Base-by-base conservation (phyloP, 257 asterid species). In the Solanum chilense region DNA sequence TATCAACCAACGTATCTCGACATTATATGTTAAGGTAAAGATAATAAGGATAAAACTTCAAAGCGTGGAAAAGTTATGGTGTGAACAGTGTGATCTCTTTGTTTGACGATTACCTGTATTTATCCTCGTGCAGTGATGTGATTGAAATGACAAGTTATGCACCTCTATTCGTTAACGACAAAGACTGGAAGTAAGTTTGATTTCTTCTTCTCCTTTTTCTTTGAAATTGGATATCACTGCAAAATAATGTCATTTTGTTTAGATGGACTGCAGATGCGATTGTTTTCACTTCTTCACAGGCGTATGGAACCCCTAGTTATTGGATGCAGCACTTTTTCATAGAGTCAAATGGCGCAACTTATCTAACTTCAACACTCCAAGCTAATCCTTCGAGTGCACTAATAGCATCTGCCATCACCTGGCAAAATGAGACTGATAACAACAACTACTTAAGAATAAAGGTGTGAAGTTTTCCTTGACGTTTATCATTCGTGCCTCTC, bases 61-160 rank as follows among this genome's bases (percentile, higher is more conserved):
- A 69, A 69, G 42, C 6, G 5, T 69, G 75, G 75, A 14, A 27
- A 68, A 7, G 29, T 29, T 68, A 68, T 68, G 74, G 64, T 56
- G 64, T 42, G 47, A 11, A 42, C 47, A 10, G 47, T 42, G 47
- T 56, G 25, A 29, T 69, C 21, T 69, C 39, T 37, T 62, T 83
- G 86, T 52, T 84, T 6, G 86, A 42, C 12, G 27, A 80, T 16
- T 27, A 29, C 68, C 0, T 10, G 27, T 85, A 84, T 80, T 88
- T 81, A 86, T 85, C 62, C 83, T 77, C 68, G 68, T 91, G 89
- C 94, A 97, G 99, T 68, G 98, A 97, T 85, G 91, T 89, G 5
- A 92, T 95, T n/a, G 94, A 94, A 88, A 94, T 97, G 97, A 98
- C 99, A 49, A 94, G 99, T 86, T 97, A 95, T 75, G 99, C 99